Percentiles rank a stretch among this genome's conserved stretches.
phyloP scores from a whole-genome alignment of 2,329 filamentous ascomycete species.

The Aureobasidium sp. region DNA sequence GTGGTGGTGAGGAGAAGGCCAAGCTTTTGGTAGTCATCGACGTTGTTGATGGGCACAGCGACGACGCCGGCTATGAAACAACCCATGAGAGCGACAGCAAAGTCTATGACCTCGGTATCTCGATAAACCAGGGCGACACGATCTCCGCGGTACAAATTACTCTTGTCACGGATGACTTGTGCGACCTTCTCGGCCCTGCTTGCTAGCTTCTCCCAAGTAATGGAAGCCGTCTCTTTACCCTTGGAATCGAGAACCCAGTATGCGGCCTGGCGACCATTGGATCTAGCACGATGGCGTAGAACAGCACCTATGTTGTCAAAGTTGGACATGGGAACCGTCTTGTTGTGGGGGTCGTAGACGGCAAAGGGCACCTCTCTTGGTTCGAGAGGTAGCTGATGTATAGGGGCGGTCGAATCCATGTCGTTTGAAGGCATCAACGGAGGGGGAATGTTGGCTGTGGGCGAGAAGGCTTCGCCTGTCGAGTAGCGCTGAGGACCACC shows the following conservation, averaged over 20 bases:
- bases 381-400: conserved; percentile 82
- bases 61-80: conserved; percentile 99
- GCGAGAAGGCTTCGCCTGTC: conserved; percentile 80
- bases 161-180: conserved; percentile 96
- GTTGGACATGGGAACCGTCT: conserved; percentile 81
- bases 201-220: conserved; percentile 95
- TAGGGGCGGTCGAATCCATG: conserved; percentile 62
- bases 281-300: conserved; percentile 77
- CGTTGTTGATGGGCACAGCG: conserved; percentile 93
- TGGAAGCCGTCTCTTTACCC: conserved; percentile 92
- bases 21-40: conserved; percentile 90
- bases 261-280: conserved; percentile 75
- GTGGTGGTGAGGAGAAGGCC: conserved; percentile 92
- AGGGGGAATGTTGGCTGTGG: conserved; percentile 82
- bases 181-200: conserved; percentile 96
- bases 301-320: conserved; percentile 97
- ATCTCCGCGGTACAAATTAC: conserved; percentile 91
- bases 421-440: conserved; percentile 82
- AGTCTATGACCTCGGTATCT: conserved; percentile 93
- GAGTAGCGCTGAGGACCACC: conserved; percentile 81
- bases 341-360: conserved; percentile 87
- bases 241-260: conserved; percentile 96
- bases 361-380: conserved; percentile 92
- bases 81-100: conserved; percentile 87
- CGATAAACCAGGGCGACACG: conserved; percentile 93